These are phyloP conservation scores for Quercus tomentella DNA, from an alignment of 331 rosid genomes.

Conservation along the genomic window DNA sequence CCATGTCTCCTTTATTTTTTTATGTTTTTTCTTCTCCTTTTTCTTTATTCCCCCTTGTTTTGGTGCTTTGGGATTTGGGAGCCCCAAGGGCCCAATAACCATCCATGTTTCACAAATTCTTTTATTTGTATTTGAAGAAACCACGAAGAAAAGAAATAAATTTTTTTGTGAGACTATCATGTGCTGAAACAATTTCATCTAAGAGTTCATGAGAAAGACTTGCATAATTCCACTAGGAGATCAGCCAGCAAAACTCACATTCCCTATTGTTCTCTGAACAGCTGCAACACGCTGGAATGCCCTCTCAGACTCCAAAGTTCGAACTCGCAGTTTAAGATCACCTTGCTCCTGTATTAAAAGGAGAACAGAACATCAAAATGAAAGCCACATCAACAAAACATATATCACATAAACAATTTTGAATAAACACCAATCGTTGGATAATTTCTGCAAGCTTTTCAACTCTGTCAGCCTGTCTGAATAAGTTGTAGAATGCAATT, in stretches of 20 bases:
- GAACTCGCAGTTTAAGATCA: conserved; percentile 93
- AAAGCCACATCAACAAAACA: conserved; percentile 1
- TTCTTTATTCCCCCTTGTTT: not conserved
- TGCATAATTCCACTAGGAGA: conserved; percentile 13
- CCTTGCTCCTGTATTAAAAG: conserved; percentile 76
- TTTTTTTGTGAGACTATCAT: not conserved
- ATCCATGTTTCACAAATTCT: not conserved
- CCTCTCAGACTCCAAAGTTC: conserved; percentile 92
- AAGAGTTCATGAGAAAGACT: not conserved
- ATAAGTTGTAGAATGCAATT: conserved; percentile 85
- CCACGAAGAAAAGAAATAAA: not conserved
- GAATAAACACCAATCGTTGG: conserved; percentile 60
- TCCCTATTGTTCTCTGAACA: conserved; percentile 82
- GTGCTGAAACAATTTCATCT: not conserved
- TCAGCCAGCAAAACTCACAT: conserved; percentile 53
- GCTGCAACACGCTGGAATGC: conserved; percentile 92
- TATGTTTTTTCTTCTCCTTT: not conserved
- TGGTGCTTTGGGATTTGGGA: not conserved
- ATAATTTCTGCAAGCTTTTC: conserved; percentile 87
- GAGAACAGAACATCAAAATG: conserved; percentile 7
- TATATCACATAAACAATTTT: conserved; percentile 16
- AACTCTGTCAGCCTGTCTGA: conserved; percentile 97
- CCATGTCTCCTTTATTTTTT: not conserved
- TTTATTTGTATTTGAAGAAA: not conserved
- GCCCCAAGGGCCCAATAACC: not conserved